Evolutionary conservation across 2,329 filamentous ascomycete species (phyloP).

Genomic region (Hypocreales sp.): DNA sequence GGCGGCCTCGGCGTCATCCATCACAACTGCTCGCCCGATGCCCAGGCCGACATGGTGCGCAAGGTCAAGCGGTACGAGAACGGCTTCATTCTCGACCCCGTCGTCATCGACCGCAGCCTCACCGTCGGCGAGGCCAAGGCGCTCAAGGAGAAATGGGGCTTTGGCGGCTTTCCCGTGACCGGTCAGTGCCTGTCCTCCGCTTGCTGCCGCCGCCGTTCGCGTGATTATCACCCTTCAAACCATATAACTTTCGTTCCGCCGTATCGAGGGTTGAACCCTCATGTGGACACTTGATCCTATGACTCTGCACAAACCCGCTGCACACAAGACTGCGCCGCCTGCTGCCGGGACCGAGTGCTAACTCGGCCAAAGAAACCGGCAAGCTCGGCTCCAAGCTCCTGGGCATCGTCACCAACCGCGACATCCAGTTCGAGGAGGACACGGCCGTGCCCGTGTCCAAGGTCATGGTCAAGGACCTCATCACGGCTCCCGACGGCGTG

Average conservation of each 20-base stretch:
- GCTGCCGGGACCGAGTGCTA: conserved; percentile 6
- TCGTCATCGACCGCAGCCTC: conserved; percentile 75
- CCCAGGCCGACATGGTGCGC: conserved; percentile 95
- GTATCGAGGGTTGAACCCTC: conserved; percentile 60
- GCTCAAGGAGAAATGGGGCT: conserved; percentile 95
- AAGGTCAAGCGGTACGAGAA: conserved; percentile 99
- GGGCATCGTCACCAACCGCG: conserved; percentile 93
- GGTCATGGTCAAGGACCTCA: conserved; percentile 91
- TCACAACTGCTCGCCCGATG: conserved; percentile 97
- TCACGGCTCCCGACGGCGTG: conserved; percentile 74
- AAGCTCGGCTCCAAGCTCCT: conserved; percentile 90
- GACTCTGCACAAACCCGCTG: conserved; percentile 10
- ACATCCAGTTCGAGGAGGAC: conserved; percentile 90
- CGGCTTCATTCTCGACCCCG: conserved; percentile 92
- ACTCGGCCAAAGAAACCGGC: conserved; percentile 55
- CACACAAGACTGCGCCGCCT: conserved; percentile 1
- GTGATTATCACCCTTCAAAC: conserved; percentile 70
- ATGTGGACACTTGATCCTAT: conserved; percentile 50
- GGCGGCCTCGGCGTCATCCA: conserved; percentile 90
- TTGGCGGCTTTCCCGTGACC: conserved; percentile 95
- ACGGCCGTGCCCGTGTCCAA: conserved; percentile 56
- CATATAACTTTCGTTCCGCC: conserved; percentile 99
- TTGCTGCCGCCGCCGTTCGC: conserved; percentile 14
- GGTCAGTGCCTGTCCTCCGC: conserved; percentile 46
- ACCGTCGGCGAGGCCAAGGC: conserved; percentile 84